These are phyloP conservation scores for Leptosphaerulina australis DNA, from an alignment of 2,329 filamentous ascomycete species.

Conservation along the genomic window DNA sequence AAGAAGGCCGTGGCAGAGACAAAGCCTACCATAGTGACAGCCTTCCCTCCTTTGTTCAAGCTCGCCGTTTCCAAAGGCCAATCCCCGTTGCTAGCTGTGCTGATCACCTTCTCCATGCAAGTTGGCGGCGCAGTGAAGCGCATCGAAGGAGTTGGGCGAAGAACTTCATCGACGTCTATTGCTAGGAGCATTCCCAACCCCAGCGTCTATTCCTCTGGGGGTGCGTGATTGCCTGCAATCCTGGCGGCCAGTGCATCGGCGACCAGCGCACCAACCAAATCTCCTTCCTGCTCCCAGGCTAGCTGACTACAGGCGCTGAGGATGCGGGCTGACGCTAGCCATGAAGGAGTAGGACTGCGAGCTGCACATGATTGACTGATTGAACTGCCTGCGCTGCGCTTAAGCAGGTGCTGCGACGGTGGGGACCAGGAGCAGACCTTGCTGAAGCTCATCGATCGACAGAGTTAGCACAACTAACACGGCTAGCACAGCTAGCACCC, in stretches of 20 bases:
- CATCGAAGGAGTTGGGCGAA: constrained; percentile 17
- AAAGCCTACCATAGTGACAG: constrained; percentile 38
- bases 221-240: constrained; percentile 12
- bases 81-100: constrained; percentile 26
- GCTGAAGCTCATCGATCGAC: constrained; percentile 22
- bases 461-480: neutral
- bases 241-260: constrained; percentile 35
- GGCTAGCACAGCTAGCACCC: constrained; percentile 10
- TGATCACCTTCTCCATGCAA: constrained; percentile 19
- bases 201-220: constrained; percentile 11
- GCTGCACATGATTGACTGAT: constrained; percentile 43
- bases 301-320: constrained; percentile 38
- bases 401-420: constrained; percentile 32
- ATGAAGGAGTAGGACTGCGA: constrained; percentile 32
- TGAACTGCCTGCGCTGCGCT: constrained; percentile 24
- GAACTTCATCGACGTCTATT: constrained; percentile 4
- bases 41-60: constrained; percentile 26
- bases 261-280: constrained; percentile 39
- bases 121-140: constrained; percentile 22
- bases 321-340: constrained; percentile 33
- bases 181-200: constrained; percentile 12
- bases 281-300: constrained; percentile 24
- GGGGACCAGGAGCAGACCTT: constrained; percentile 19
- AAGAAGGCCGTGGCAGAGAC: constrained; percentile 36
- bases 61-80: constrained; percentile 30